phyloP scores from a whole-genome alignment of 768 basidiomycete species.

The Cystobasidium onofrii region DNA sequence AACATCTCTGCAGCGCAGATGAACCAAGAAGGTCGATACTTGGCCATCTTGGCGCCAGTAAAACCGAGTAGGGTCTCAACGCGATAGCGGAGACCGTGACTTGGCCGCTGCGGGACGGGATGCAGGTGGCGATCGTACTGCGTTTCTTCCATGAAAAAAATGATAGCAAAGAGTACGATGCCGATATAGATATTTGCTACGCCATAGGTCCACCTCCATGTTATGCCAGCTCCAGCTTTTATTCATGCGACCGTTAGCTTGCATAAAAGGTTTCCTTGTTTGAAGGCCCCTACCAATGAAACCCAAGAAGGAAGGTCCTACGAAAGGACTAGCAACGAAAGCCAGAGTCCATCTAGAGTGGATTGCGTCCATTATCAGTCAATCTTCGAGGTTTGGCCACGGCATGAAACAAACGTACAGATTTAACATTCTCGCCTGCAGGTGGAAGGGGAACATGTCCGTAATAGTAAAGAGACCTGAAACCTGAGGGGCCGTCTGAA shows the following conservation, averaged over 20 bases:
- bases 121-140: slow-evolving; percentile 58
- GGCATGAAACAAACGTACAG: background rate
- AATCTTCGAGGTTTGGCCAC: background rate
- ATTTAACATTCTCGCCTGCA: slow-evolving; percentile 58
- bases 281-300: slow-evolving; percentile 60
- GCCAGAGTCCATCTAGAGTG: slow-evolving; percentile 57
- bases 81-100: slow-evolving; percentile 51
- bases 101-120: slow-evolving; percentile 51
- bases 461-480: slow-evolving; percentile 54
- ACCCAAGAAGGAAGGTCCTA: slow-evolving; percentile 57
- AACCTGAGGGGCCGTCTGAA: slow-evolving; percentile 59
- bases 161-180: slow-evolving; percentile 55
- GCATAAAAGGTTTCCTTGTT: slow-evolving; percentile 27
- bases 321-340: slow-evolving; percentile 56
- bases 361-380: background rate
- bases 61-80: slow-evolving; percentile 59
- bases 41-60: slow-evolving; percentile 56
- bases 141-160: slow-evolving; percentile 58
- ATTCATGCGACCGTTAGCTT: background rate
- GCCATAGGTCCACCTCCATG: slow-evolving; percentile 62
- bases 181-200: slow-evolving; percentile 57
- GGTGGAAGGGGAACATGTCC: slow-evolving; percentile 62
- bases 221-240: slow-evolving; percentile 32
- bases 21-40: slow-evolving; percentile 54
- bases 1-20: slow-evolving; percentile 51